Evolutionary conservation across 495 filamentous ascomycete species (phyloP).

Genomic region (Aspergillus asperescens): DNA sequence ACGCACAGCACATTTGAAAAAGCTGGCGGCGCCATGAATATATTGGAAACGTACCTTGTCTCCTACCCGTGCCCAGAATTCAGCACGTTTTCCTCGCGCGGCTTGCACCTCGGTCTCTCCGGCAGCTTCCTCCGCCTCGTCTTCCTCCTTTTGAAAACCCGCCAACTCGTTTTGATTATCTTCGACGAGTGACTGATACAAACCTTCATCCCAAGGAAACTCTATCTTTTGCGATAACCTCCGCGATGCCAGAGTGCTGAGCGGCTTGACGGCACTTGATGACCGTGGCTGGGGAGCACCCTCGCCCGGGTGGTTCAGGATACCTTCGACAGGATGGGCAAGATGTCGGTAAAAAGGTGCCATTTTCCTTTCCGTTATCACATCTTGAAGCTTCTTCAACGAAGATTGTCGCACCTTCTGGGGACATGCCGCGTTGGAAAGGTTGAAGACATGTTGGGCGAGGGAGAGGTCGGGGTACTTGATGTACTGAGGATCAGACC

Average conservation of each 20-base stretch:
- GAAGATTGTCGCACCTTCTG: slow-evolving; percentile 62
- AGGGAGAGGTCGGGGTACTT: slow-evolving; percentile 89
- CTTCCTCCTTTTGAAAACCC: slow-evolving; percentile 89
- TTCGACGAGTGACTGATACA: slow-evolving; percentile 78
- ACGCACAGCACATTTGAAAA: not conserved
- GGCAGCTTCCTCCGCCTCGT: slow-evolving; percentile 88
- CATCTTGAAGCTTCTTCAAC: slow-evolving; percentile 83
- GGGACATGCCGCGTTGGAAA: slow-evolving; percentile 81
- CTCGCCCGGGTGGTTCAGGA: slow-evolving; percentile 75
- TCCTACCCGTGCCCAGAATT: slow-evolving; percentile 88
- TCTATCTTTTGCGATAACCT: slow-evolving; percentile 55
- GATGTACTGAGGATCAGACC: slow-evolving; percentile 92
- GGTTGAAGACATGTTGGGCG: slow-evolving; percentile 93
- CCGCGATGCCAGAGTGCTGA: slow-evolving; percentile 66
- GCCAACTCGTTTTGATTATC: slow-evolving; percentile 91
- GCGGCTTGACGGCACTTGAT: slow-evolving; percentile 40
- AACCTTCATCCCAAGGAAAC: slow-evolving; percentile 81
- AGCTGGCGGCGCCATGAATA: not conserved
- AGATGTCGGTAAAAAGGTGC: slow-evolving; percentile 93
- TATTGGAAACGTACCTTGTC: slow-evolving; percentile 68
- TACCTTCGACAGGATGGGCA: slow-evolving; percentile 87
- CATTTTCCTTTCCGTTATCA: slow-evolving; percentile 90
- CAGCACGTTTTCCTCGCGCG: slow-evolving; percentile 87
- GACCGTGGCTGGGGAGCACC: slow-evolving; percentile 50
- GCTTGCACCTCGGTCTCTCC: slow-evolving; percentile 93